phyloP scores from a whole-genome alignment of 805 yeast species.

The Clavispora asparagi region DNA sequence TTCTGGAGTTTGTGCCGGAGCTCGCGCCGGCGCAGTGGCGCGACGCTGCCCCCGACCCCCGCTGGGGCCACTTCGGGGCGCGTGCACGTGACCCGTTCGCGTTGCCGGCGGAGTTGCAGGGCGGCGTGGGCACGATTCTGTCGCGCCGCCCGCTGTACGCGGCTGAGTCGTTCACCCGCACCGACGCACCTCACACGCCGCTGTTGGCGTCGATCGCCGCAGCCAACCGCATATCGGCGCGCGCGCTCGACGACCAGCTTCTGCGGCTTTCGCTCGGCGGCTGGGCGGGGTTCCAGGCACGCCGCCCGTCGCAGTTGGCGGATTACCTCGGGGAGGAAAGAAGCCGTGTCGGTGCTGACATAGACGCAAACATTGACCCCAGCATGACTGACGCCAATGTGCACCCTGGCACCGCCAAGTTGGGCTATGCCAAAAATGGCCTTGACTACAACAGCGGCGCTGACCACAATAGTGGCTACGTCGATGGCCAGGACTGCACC shows the following conservation, averaged over 20 bases:
- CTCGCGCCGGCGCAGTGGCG: background rate
- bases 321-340: constrained; percentile 15
- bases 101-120: constrained; percentile 57
- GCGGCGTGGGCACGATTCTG: constrained; percentile 56
- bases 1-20: background rate
- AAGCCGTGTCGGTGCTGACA: background rate
- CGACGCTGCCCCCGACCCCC: constrained; percentile 1
- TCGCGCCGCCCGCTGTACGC: constrained; percentile 73
- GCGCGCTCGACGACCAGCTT: constrained; percentile 25
- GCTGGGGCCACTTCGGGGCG: background rate
- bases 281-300: constrained; percentile 34
- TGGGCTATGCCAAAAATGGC: too few species aligned
- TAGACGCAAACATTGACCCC: background rate
- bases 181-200: constrained; percentile 1
- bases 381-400: too few species aligned
- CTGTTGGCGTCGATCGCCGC: constrained; percentile 23
- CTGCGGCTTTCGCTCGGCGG: constrained; percentile 25
- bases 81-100: constrained; percentile 29
- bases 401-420: too few species aligned
- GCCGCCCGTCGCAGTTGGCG: constrained; percentile 40
- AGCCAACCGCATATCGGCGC: constrained; percentile 22
- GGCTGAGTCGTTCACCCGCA: constrained; percentile 54
- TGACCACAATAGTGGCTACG: too few species aligned
- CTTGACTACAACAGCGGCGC: too few species aligned
- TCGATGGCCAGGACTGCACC: too few species aligned